phyloP scores from a whole-genome alignment of 176 grass and related monocot genomes.

The bread wheat (Triticum aestivum) region IWGSC_CS_RefSeq_v2.1 NC_057801.1:578589604-578590103 shows the following conservation, averaged over 20 bases:
- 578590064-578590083: too few relatives aligned
- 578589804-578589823: not conserved
- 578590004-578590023: too few relatives aligned
- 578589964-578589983: too few relatives aligned
- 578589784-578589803: not conserved
- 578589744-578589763: constrained; percentile 11
- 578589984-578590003: too few relatives aligned
- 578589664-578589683: constrained; percentile 33
- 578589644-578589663: constrained; percentile 15
- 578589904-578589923: not conserved
- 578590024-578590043: too few relatives aligned
- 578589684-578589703: constrained; percentile 9
- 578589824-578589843: too few relatives aligned
- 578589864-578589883: not conserved
- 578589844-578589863: not conserved
- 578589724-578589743: constrained; percentile 37
- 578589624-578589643: constrained; percentile 22
- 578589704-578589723: not conserved
- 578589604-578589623: constrained; percentile 23
- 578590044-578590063: too few relatives aligned
- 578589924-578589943: too few relatives aligned
- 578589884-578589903: not conserved
- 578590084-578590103: too few relatives aligned
- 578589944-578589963: too few relatives aligned
- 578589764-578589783: not conserved